Conservation (phyloP, 2,329 filamentous ascomycete genomes). For the Colletotrichum sp. region DNA sequence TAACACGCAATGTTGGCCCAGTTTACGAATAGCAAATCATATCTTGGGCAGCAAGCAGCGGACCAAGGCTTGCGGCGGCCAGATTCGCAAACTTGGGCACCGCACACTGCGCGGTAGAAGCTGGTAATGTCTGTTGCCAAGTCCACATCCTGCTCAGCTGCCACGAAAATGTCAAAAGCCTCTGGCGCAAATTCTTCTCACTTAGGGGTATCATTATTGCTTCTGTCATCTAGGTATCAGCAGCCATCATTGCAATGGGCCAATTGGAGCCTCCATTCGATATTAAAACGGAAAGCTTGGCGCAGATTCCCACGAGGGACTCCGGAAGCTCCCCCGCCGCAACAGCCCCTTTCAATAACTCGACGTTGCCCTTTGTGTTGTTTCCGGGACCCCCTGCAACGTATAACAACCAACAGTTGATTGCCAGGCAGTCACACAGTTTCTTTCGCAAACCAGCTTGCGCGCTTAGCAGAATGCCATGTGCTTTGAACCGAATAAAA, state of each 20-base stretch:
- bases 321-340: constrained; percentile 8
- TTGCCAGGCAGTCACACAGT: background rate
- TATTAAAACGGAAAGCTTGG: constrained; percentile 4
- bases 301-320: background rate
- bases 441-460: background rate
- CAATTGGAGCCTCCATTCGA: background rate
- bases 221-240: background rate
- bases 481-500: background rate
- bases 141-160: background rate
- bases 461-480: background rate
- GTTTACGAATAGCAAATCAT: background rate
- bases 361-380: background rate
- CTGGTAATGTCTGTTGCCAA: background rate
- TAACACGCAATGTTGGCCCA: background rate
- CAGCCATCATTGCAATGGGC: background rate
- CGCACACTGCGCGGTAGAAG: background rate
- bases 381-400: background rate
- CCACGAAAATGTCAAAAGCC: background rate
- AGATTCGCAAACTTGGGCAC: background rate
- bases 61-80: background rate
- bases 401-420: background rate
- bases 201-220: background rate
- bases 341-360: background rate
- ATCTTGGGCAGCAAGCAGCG: background rate
- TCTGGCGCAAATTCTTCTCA: background rate